phyloP scores from a whole-genome alignment of 257 asterid genomes.

The Eustoma russellianum region DNA sequence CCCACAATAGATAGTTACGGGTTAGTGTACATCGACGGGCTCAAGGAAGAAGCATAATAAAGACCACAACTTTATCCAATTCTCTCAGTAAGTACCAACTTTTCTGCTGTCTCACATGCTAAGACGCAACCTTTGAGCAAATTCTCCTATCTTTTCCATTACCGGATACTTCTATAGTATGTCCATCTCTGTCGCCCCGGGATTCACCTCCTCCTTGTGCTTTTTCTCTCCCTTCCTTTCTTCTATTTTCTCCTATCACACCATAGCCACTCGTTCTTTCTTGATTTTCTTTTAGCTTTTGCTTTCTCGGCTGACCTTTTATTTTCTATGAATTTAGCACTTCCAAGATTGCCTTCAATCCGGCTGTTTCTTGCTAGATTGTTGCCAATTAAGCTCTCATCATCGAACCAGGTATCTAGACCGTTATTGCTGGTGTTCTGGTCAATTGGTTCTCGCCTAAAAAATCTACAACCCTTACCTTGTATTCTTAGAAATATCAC shows the following conservation, averaged over 20 bases:
- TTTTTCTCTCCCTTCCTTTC: conserved; percentile 63
- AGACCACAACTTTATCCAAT: conserved; percentile 49
- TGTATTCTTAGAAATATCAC: too few species aligned
- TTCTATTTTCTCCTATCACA: conserved; percentile 78
- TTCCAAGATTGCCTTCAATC: conserved; percentile 75
- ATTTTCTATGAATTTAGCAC: conserved; percentile 73
- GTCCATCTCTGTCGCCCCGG: conserved; percentile 49
- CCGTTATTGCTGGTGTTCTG: conserved; percentile 73
- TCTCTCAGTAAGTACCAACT: conserved; percentile 48
- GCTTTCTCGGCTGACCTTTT: conserved; percentile 79
- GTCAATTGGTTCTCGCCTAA: conserved; percentile 79
- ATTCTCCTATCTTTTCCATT: conserved; percentile 50
- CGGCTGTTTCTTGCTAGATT: conserved; percentile 62
- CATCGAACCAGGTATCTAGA: conserved; percentile 31
- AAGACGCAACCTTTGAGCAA: conserved; percentile 28
- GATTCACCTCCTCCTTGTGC: conserved; percentile 58
- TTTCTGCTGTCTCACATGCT: conserved; percentile 27
- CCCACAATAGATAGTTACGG: too few species aligned
- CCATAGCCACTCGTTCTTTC: conserved; percentile 71
- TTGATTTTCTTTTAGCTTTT: conserved; percentile 81
- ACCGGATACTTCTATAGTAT: conserved; percentile 48
- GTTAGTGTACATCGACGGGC: too few species aligned
- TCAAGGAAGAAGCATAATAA: too few species aligned
- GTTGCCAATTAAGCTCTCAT: conserved; percentile 49
- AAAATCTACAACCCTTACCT: too few species aligned